These are phyloP conservation scores for Colletotrichum eleusines DNA, from an alignment of 2,329 filamentous ascomycete species.

Conservation along the genomic window DNA sequence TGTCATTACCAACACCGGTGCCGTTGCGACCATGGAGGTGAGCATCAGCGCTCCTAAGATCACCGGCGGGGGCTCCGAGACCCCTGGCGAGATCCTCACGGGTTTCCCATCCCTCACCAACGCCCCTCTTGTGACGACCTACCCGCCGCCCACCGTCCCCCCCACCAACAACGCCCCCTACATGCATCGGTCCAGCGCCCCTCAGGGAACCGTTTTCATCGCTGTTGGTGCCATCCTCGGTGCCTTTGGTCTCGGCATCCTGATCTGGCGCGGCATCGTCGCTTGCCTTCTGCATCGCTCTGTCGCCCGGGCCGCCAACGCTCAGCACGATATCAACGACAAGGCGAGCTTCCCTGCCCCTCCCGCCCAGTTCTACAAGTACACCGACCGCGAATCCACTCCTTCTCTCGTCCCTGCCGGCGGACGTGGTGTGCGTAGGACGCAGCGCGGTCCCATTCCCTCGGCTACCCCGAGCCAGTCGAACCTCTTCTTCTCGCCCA, in stretches of 20 bases:
- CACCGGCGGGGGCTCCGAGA: slow-evolving; percentile 43
- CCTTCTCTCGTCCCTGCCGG: slow-evolving; percentile 62
- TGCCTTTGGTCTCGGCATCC: slow-evolving; percentile 82
- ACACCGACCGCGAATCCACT: slow-evolving; percentile 69
- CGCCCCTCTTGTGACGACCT: slow-evolving; percentile 61
- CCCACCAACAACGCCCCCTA: slow-evolving; percentile 88
- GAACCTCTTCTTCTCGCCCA: slow-evolving; percentile 95
- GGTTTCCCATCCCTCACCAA: slow-evolving; percentile 59
- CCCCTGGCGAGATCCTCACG: slow-evolving; percentile 46
- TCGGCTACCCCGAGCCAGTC: slow-evolving; percentile 71
- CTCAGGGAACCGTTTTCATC: slow-evolving; percentile 97
- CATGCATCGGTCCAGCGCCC: slow-evolving; percentile 87
- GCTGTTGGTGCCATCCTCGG: slow-evolving; percentile 90
- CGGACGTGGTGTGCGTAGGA: slow-evolving; percentile 65
- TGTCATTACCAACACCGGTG: slow-evolving; percentile 45
- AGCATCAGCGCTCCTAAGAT: slow-evolving; percentile 42
- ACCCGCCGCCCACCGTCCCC: slow-evolving; percentile 81
- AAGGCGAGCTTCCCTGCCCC: slow-evolving; percentile 74
- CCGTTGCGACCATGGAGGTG: slow-evolving; percentile 37
- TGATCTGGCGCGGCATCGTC: slow-evolving; percentile 89
- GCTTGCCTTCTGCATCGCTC: slow-evolving; percentile 93
- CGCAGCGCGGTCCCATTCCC: slow-evolving; percentile 63
- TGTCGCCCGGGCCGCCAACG: slow-evolving; percentile 85
- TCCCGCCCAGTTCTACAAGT: slow-evolving; percentile 73
- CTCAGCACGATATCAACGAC: slow-evolving; percentile 76